Conservation (phyloP, 1,284 basidiomycete genomes). For the Inonotus hispidus region DNA sequence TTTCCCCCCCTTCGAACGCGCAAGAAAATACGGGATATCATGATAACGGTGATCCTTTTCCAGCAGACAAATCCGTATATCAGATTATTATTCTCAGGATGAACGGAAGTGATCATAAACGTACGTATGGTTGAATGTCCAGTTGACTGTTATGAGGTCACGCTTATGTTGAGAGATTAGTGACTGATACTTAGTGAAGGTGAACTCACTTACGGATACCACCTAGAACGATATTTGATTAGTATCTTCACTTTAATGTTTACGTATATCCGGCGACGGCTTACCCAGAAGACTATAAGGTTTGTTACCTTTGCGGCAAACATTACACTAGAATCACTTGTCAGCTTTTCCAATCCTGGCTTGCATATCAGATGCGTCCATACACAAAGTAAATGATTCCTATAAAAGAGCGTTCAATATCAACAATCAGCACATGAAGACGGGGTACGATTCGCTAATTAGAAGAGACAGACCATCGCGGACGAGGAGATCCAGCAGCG, state of each 20-base stretch:
- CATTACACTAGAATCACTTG: slow-evolving; percentile 1
- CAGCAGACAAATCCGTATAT: no score
- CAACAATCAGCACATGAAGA: neutral
- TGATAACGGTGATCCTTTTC: slow-evolving; percentile 16
- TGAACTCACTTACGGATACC: neutral
- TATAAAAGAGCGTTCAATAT: neutral
- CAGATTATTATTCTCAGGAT: neutral
- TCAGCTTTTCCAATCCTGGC: no score
- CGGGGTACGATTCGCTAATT: neutral
- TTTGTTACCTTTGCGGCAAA: slow-evolving; percentile 11
- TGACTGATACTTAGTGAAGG: no score
- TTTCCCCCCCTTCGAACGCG: slow-evolving; percentile 3
- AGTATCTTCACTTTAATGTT: neutral
- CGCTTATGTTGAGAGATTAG: no score
- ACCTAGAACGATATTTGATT: neutral
- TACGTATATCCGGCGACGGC: neutral
- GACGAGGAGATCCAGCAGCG: neutral
- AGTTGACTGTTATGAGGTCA: slow-evolving; percentile 12
- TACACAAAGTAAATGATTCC: slow-evolving; percentile 14
- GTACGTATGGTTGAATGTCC: slow-evolving; percentile 16
- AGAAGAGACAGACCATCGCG: slow-evolving; percentile 8
- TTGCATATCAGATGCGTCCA: no score
- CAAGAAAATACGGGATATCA: slow-evolving; percentile 15
- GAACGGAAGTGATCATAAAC: neutral
- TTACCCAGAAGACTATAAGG: slow-evolving; percentile 10